These are phyloP conservation scores for Phytophthora tentaculata DNA, from an alignment of 352 stramenopile species.

Conservation along the genomic window DNA sequence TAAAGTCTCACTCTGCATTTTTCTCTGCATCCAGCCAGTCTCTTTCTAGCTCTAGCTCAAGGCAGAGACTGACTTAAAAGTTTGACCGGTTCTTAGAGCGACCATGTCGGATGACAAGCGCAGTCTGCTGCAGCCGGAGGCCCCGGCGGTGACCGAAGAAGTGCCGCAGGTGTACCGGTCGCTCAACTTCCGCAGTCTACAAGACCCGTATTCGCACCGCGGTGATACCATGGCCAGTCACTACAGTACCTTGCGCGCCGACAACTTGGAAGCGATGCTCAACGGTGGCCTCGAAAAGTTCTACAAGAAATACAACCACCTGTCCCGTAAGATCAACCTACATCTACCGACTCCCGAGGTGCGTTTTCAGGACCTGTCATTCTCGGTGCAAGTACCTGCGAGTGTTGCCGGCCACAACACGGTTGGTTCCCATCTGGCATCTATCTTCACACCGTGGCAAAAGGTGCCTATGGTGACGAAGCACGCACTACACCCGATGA, in stretches of 20 bases:
- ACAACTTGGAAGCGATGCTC: conserved; percentile 71
- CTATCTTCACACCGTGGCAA: conserved; percentile 61
- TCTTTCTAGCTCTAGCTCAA: background rate
- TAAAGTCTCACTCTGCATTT: background rate
- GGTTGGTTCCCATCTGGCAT: conserved; percentile 58
- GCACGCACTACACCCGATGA: conserved; percentile 72
- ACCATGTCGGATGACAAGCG: conserved; percentile 12
- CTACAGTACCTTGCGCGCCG: conserved; percentile 56
- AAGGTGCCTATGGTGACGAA: conserved; percentile 47
- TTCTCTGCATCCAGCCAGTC: background rate
- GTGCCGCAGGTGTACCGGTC: conserved; percentile 72
- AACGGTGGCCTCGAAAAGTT: conserved; percentile 74
- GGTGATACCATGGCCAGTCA: conserved; percentile 36
- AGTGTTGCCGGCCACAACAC: conserved; percentile 50
- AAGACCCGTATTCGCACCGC: conserved; percentile 72
- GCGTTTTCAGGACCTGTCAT: conserved; percentile 82
- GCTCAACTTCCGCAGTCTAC: conserved; percentile 70
- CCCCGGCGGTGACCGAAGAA: conserved; percentile 27
- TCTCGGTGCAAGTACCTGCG: conserved; percentile 59
- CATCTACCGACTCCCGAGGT: conserved; percentile 51
- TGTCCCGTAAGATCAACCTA: conserved; percentile 71
- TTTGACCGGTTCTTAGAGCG: background rate
- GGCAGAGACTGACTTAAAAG: background rate
- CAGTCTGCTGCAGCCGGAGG: conserved; percentile 44
- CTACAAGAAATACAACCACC: conserved; percentile 85